A percentile compares a stretch with the other conserved stretches of the same genome.
Evolutionary conservation across 1,284 basidiomycete genomes (phyloP).

Genomic region (Cutaneotrichosporon sp.): DNA sequence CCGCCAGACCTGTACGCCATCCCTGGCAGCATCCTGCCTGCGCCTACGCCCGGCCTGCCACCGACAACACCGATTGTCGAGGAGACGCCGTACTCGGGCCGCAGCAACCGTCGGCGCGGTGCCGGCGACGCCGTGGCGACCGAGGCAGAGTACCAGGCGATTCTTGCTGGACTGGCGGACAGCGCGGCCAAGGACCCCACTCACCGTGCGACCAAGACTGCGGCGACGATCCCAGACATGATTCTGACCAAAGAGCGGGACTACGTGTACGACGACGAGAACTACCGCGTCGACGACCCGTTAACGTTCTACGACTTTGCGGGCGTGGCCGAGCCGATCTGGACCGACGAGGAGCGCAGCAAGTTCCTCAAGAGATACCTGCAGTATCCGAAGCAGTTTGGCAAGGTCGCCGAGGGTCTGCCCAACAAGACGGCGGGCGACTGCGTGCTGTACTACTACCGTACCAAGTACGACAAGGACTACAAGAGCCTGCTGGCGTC

Average conservation of each 20-base stretch:
- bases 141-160: slow-evolving; percentile 95
- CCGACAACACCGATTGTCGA: slow-evolving; percentile 29
- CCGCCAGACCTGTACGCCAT: slow-evolving; percentile 35
- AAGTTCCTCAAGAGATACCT: slow-evolving; percentile 78
- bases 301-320: slow-evolving; percentile 67
- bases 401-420: slow-evolving; percentile 67
- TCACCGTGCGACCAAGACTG: slow-evolving; percentile 75
- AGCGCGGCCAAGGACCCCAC: slow-evolving; percentile 89
- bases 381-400: slow-evolving; percentile 84
- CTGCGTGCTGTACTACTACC: slow-evolving; percentile 91
- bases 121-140: slow-evolving; percentile 82
- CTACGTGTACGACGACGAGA: slow-evolving; percentile 70
- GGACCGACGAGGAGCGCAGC: slow-evolving; percentile 80
- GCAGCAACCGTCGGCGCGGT: slow-evolving; percentile 31
- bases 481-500: slow-evolving; percentile 57
- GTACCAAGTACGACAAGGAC: slow-evolving; percentile 88
- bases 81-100: slow-evolving; percentile 23
- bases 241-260: slow-evolving; percentile 62
- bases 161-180: slow-evolving; percentile 84
- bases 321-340: slow-evolving; percentile 64
- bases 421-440: slow-evolving; percentile 81
- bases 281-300: slow-evolving; percentile 73
- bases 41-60: slow-evolving; percentile 28
- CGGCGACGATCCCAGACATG: slow-evolving; percentile 92
- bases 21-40: slow-evolving; percentile 26